Base-by-base conservation (phyloP, 202 grass and related monocot species). In the Tripidium arundinaceum region DNA sequence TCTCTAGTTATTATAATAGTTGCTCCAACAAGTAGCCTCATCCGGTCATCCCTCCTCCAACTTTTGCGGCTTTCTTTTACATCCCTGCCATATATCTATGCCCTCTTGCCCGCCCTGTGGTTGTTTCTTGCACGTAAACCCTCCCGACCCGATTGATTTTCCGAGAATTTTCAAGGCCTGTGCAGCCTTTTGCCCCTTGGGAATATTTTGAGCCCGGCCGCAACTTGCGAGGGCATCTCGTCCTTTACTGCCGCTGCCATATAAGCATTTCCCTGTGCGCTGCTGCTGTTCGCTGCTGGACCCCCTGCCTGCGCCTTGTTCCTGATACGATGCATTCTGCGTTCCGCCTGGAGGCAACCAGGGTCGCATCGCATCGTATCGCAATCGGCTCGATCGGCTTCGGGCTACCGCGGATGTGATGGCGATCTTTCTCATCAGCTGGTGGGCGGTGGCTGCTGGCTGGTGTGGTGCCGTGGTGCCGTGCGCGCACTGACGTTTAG, bases 81-180 rank as follows among this genome's bases (percentile, higher is more conserved):
- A 29, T 58, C 0, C 11, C n/a, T 3, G 3, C 14, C 22, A 19
- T 39, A 10, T 26, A 46, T 77, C 26, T 50, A 27, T 6, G n/a
- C n/a, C 41, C 31, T n/a, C 16, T 75, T 74, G 54, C 1, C 5
- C 47, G 0, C 24, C 26, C 2, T 8, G 65, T 63, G 24, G 65
- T 13, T 31, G 54, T 81, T 70, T 86, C 71, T 81, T 81, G 78
- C 71, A 86, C 71, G 78, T 18, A 86, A 81, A 7, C 25, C 84
- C 68, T 59, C 11, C 8, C 31, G 41, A 40, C 21, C 40, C 12
- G 66, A 72, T 85, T 0, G 61, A 65, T 65, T 36, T 79, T 26
- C 25, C 43, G 29, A 24, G 45, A 65, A 29, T 67, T 74, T 74
- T 57, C n/a, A 37, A 74, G 19, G 68, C 3, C 52, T n/a, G 2